Conservation (phyloP, 2,329 filamentous ascomycete genomes). For the Aspergillus persii region DNA sequence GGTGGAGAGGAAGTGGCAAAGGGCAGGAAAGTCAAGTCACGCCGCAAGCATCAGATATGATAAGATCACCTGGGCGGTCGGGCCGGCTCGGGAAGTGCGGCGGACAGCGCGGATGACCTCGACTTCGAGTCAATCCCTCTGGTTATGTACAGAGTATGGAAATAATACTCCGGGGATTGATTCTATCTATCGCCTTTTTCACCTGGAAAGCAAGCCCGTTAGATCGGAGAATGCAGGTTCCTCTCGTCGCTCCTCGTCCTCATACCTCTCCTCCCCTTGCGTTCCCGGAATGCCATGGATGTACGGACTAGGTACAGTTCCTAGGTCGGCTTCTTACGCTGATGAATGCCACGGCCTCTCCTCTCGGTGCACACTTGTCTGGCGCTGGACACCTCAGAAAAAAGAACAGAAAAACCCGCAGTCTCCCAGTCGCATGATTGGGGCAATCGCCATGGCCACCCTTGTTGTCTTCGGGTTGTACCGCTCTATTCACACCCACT, state of each 20-base stretch:
- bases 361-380: neutral
- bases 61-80: constrained; percentile 23
- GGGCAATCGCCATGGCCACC: neutral
- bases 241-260: neutral
- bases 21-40: constrained; percentile 3
- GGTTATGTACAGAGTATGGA: neutral
- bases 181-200: too few species aligned
- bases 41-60: constrained; percentile 24
- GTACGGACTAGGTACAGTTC: too few species aligned
- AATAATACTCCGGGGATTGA: too few species aligned
- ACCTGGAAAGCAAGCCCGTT: neutral
- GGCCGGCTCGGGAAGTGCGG: constrained; percentile 5
- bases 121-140: neutral
- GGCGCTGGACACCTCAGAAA: too few species aligned
- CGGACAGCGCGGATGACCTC: neutral
- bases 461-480: constrained; percentile 4
- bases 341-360: neutral
- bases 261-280: constrained; percentile 4
- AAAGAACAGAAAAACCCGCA: neutral
- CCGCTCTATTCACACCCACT: constrained; percentile 3
- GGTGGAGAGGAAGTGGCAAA: constrained; percentile 19
- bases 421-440: constrained; percentile 5
- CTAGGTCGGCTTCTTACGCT: neutral
- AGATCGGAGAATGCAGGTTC: constrained; percentile 4
- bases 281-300: neutral